phyloP scores from a whole-genome alignment of 176 grass and related monocot genomes.

The Elaeis guineensis region DNA sequence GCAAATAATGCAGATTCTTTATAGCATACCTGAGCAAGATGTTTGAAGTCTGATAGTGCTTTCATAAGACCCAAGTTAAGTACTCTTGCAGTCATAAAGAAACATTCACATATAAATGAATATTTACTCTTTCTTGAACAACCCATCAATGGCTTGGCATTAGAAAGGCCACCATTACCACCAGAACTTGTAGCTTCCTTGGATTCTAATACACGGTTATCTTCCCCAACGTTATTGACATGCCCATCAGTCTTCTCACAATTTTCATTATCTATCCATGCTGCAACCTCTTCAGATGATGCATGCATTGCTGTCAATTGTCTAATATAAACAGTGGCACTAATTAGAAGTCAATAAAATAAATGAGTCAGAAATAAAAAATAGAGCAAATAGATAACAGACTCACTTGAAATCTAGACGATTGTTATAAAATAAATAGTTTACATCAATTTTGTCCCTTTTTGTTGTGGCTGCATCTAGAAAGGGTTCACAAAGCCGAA shows the following conservation, averaged over 20 bases:
- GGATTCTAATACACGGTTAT: constrained; percentile 38
- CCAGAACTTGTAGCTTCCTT: constrained; percentile 64
- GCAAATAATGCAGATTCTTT: constrained; percentile 1
- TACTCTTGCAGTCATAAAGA: constrained; percentile 93
- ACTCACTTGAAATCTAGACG: constrained; percentile 70
- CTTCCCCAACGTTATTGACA: constrained; percentile 25
- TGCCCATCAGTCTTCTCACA: constrained; percentile 30
- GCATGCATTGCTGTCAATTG: constrained; percentile 92
- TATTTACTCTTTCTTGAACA: constrained; percentile 65
- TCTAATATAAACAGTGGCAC: constrained; percentile 30
- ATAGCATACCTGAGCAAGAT: constrained; percentile 69
- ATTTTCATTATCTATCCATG: constrained; percentile 56
- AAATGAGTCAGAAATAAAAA: constrained; percentile 12
- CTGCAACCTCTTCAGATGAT: constrained; percentile 81
- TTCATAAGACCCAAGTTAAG: constrained; percentile 94
- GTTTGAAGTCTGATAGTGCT: constrained; percentile 82
- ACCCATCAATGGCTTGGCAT: constrained; percentile 25
- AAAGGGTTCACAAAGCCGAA: constrained; percentile 87
- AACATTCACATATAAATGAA: constrained; percentile 93
- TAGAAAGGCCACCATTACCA: constrained; percentile 28
- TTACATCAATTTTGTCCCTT: constrained; percentile 83
- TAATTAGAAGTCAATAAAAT: constrained; percentile 10
- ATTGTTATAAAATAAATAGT: constrained; percentile 73
- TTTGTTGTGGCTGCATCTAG: constrained; percentile 58
- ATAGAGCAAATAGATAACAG: background rate